A percentile compares a stretch with the other conserved stretches of the same genome.
These are phyloP conservation scores for Psilocybe sp. DNA, from an alignment of 768 basidiomycete species.

Conservation along the genomic window DNA sequence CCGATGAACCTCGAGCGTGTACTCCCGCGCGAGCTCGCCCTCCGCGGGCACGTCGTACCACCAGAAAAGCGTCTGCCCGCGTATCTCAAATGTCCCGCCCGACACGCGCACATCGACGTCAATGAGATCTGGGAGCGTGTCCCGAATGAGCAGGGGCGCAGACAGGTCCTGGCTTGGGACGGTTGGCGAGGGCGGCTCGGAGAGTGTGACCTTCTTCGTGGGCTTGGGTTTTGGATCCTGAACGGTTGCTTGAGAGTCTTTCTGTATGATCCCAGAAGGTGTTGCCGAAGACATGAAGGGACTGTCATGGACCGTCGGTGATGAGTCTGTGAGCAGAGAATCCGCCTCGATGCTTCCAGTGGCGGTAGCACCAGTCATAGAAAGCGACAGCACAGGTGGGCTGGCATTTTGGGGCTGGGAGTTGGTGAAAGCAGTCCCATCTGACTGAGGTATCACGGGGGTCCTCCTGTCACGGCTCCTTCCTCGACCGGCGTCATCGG, in stretches of 20 bases:
- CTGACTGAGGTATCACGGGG: not conserved
- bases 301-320: no score
- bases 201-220: not conserved
- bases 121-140: slow-evolving; percentile 8
- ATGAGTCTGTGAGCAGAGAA: no score
- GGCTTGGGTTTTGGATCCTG: not conserved
- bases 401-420: no score
- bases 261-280: no score
- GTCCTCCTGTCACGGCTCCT: not conserved
- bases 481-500: not conserved
- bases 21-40: slow-evolving; percentile 30
- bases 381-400: no score
- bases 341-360: no score
- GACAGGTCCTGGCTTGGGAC: not conserved
- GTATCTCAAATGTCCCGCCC: slow-evolving; percentile 38
- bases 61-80: slow-evolving; percentile 51
- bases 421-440: no score
- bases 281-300: no score
- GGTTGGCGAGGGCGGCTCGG: not conserved
- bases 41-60: slow-evolving; percentile 46
- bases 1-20: slow-evolving; percentile 30
- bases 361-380: no score
- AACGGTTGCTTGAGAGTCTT: no score
- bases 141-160: slow-evolving; percentile 7
- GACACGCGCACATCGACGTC: slow-evolving; percentile 46